Percentiles rank a stretch among this genome's conserved stretches.
Evolutionary conservation across 2,329 filamentous ascomycete species (phyloP).

Genomic region (Alternaria sp.): DNA sequence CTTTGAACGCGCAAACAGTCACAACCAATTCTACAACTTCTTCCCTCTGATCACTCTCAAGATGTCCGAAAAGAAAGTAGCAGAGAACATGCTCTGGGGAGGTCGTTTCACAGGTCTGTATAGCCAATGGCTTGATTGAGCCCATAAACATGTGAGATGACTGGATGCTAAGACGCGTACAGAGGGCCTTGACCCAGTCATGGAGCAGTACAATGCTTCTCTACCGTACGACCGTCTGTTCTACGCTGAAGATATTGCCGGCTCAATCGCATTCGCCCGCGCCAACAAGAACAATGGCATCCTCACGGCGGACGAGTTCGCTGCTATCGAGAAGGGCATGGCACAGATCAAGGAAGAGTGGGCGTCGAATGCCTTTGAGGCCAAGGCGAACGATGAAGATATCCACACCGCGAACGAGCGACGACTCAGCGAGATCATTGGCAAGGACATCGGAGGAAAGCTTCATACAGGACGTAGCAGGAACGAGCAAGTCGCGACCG

Average conservation of each 20-base stretch:
- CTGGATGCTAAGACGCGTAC: constrained; percentile 25
- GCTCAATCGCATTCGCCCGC: constrained; percentile 81
- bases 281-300: constrained; percentile 80
- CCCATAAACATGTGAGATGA: neutral
- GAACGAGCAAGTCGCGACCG: constrained; percentile 89
- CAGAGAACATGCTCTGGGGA: constrained; percentile 53
- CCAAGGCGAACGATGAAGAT: constrained; percentile 61
- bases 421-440: constrained; percentile 78
- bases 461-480: constrained; percentile 86
- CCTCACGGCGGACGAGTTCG: constrained; percentile 75
- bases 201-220: constrained; percentile 84
- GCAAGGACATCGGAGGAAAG: constrained; percentile 84
- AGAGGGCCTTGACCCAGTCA: constrained; percentile 85
- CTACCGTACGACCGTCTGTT: constrained; percentile 81
- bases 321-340: constrained; percentile 76
- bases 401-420: constrained; percentile 65
- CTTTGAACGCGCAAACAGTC: constrained; percentile 36
- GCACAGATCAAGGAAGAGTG: constrained; percentile 63
- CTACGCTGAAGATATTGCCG: constrained; percentile 81
- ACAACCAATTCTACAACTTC: constrained; percentile 19
- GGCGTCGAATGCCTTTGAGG: constrained; percentile 57
- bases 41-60: constrained; percentile 11
- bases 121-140: constrained; percentile 1
- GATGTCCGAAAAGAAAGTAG: constrained; percentile 50
- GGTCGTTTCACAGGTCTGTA: constrained; percentile 41